Base-by-base conservation (phyloP, 2,329 filamentous ascomycete species). In the Ambrosiella cleistominuta region DNA sequence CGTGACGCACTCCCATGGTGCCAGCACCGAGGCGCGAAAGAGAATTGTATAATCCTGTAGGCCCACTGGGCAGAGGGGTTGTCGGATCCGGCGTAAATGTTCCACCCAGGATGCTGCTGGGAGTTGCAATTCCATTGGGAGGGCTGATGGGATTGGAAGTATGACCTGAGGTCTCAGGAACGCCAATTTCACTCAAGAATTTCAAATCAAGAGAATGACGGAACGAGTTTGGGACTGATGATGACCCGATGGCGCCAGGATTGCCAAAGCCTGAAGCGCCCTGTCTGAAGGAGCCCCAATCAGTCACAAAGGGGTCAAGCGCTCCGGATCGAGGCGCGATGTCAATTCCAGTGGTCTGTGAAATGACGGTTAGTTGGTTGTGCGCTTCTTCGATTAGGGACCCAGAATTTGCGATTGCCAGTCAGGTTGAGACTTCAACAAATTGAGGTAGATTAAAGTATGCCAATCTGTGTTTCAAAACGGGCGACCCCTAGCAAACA, bases 181-280 rank as follows among this genome's bases (percentile, higher is more conserved):
- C 51, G 15, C 55, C 64, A 62, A 65, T 70, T 50, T 79, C 77
- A n/a, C 69, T 68, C 61, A 74, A 73, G 63, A 74, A 77, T 67
- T 73, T 73, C 52, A 75, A 67, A 54, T 76, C 79, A 62, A 84
- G 70, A 57, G 82, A 82, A 71, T 83, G 75, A 63, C 79, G 75
- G 61, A 76, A 69, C 45, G 75, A 58, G 38, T 54, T 54, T 13
- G 59, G 59, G 19, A 60, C 56, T 27, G 59, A 60, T 15, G 59
- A 60, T 11, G 59, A 54, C 40, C 55, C 59, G 15, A 60, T 57
- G 6, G 59, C 55, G 12, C 40, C n/a, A 35, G 45, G 55, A 15
- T 42, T 53, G 35, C 55, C 55, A 55, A 60, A 60, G 11, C 51
- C 45, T 35, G 59, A 57, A 5, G 47, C 55, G 35, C 52, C 52